Base-by-base conservation (phyloP, 805 yeast species). In the Candida incommunis region DNA sequence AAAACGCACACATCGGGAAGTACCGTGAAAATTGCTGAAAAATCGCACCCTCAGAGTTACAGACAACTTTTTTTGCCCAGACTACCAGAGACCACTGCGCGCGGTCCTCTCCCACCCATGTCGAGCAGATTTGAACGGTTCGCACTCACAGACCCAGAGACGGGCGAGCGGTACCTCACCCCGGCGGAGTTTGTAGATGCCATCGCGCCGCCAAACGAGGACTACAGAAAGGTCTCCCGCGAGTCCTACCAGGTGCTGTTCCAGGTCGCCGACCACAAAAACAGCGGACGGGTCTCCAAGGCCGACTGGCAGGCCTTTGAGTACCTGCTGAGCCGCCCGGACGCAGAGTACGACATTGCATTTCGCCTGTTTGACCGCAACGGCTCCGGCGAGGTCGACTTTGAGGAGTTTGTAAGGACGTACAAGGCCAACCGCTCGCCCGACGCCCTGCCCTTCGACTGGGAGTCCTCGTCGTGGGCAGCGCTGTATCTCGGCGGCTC, bases 281-380 rank as follows among this genome's bases (percentile, higher is more conserved):
- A 71, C 46, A 75, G 76, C 51, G 96, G 96, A 4, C 78, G 70
- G 48, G 69, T 85, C 43, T 70, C 75, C 23, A 67, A 78, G 43
- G 60, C 67, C 22, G 96, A 90, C 58, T 90, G 94, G 82, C 64
- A 75, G 43, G 71, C 72, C 40, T 83, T 90, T 58, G 78, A 82
- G 54, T 69, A 72, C 48, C 52, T 72, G 40, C 62, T 76, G 44
- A 70, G 69, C 50, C 69, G 73, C 49, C 68, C 76, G 40, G 76
- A 75, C 29, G 78, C 77, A 47, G 78, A 74, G 57, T 63, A 70
- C 62, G 68, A 67, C 52, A 70, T 67, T 47, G 69, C 74, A n/a
- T 64, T 63, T 51, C 66, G 72, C 41, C 60, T 71, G 21, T 64
- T 71, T 42, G 74, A 69, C 53, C 51, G 54, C 41, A 55, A 54